Evolutionary conservation across 75 land plant species (phyloP).

Genomic region (Selaginella tamariscina): DNA sequence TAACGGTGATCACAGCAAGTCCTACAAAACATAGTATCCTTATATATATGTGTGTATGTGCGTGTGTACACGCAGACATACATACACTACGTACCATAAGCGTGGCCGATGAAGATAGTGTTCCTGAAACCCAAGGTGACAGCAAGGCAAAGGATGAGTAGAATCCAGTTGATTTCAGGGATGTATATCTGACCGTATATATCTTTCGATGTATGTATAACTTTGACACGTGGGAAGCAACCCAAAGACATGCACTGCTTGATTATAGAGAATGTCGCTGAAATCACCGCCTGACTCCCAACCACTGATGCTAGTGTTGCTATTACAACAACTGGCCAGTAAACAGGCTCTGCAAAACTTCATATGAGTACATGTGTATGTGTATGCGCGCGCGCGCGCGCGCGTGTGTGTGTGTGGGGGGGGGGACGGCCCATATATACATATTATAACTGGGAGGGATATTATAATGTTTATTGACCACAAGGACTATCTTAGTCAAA

Average conservation of each 20-base stretch:
- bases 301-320: slow-evolving; percentile 9
- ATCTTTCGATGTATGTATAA: slow-evolving; percentile 4
- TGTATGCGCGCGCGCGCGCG: too few species aligned
- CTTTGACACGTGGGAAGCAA: slow-evolving; percentile 9
- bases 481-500: too few species aligned
- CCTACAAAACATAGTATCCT: too few species aligned
- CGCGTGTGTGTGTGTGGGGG: too few species aligned
- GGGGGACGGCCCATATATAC: too few species aligned
- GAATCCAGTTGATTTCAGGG: slow-evolving; percentile 11
- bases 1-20: neutral
- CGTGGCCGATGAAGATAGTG: slow-evolving; percentile 2
- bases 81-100: slow-evolving; percentile 11
- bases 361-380: too few species aligned
- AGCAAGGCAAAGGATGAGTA: slow-evolving; percentile 1
- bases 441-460: too few species aligned
- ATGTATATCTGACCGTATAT: slow-evolving; percentile 11
- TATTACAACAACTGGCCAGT: slow-evolving; percentile 36
- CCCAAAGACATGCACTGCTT: slow-evolving; percentile 9
- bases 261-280: slow-evolving; percentile 10
- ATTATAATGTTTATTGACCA: too few species aligned
- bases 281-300: slow-evolving; percentile 7
- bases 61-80: too few species aligned
- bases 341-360: slow-evolving; percentile 40
- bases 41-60: too few species aligned
- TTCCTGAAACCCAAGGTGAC: slow-evolving; percentile 5